Percentiles rank a stretch among this genome's conserved stretches.
Evolutionary conservation across 2,329 filamentous ascomycete species (phyloP).

Genomic region (Elsinoe fawcettii): DNA sequence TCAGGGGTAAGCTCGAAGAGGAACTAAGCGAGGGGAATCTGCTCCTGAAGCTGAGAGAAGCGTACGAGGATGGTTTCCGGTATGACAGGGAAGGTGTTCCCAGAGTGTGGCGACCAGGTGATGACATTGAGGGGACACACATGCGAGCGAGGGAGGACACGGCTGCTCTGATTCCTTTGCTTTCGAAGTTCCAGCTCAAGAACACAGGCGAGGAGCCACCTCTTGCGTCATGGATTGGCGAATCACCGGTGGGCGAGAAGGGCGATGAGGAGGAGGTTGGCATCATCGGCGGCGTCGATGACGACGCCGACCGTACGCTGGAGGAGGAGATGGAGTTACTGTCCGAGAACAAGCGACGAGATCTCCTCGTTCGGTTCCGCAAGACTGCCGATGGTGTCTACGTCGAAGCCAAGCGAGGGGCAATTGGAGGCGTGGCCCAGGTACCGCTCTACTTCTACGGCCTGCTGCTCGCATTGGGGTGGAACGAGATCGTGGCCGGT

Average conservation of each 20-base stretch:
- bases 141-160: constrained; percentile 89
- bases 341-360: constrained; percentile 79
- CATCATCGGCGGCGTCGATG: constrained; percentile 88
- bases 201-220: constrained; percentile 69
- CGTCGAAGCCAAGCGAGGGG: constrained; percentile 93
- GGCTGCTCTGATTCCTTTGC: constrained; percentile 77
- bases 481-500: constrained; percentile 97
- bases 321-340: constrained; percentile 97
- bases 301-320: constrained; percentile 78
- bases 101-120: constrained; percentile 89
- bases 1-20: constrained; percentile 86
- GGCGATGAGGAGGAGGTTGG: constrained; percentile 80
- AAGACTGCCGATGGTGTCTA: constrained; percentile 97
- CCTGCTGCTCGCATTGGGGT: constrained; percentile 81
- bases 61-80: constrained; percentile 98
- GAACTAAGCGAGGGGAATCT: constrained; percentile 98
- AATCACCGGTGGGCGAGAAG: constrained; percentile 64
- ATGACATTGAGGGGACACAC: constrained; percentile 95
- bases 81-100: constrained; percentile 94
- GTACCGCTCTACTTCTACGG: constrained; percentile 93
- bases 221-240: constrained; percentile 76
- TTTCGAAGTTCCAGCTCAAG: constrained; percentile 73
- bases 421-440: constrained; percentile 89
- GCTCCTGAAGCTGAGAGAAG: constrained; percentile 87
- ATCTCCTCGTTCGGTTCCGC: constrained; percentile 91